Percentiles rank a stretch among this genome's conserved stretches.
These are phyloP conservation scores for Aspergillus sp. DNA, from an alignment of 2,329 filamentous ascomycete genomes.

Conservation along the genomic window DNA sequence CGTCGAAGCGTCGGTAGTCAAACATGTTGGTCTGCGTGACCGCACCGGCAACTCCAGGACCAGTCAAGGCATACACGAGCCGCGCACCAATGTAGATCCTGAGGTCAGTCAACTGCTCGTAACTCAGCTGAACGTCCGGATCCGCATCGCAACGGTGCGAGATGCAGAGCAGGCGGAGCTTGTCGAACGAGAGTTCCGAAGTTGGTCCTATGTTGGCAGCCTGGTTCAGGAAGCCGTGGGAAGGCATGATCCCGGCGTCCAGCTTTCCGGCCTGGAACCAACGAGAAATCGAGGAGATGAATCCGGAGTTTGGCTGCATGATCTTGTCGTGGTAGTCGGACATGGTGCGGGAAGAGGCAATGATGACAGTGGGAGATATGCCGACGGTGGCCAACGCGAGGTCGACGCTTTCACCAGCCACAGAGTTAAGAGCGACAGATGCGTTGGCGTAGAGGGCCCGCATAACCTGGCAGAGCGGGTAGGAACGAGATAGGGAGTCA, in stretches of 20 bases:
- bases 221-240: constrained; percentile 51
- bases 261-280: constrained; percentile 63
- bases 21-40: constrained; percentile 80
- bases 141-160: constrained; percentile 61
- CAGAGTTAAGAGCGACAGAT: constrained; percentile 80
- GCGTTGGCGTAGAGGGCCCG: constrained; percentile 76
- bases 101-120: constrained; percentile 66
- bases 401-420: constrained; percentile 64
- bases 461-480: constrained; percentile 71
- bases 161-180: constrained; percentile 71
- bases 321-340: constrained; percentile 58
- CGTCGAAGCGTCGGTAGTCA: constrained; percentile 60
- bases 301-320: constrained; percentile 51
- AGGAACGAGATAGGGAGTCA: constrained; percentile 69
- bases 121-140: constrained; percentile 56
- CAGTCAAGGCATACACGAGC: constrained; percentile 76
- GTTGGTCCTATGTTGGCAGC: constrained; percentile 31
- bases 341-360: constrained; percentile 67
- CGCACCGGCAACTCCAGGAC: constrained; percentile 75
- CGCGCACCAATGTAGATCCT: constrained; percentile 72
- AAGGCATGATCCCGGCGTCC: constrained; percentile 65
- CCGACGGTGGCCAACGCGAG: constrained; percentile 64
- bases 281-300: constrained; percentile 60
- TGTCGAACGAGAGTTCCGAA: constrained; percentile 46
- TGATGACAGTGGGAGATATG: constrained; percentile 72